Conservation (phyloP, 2,329 filamentous ascomycete genomes). For the Stromatinia cepivora region DNA sequence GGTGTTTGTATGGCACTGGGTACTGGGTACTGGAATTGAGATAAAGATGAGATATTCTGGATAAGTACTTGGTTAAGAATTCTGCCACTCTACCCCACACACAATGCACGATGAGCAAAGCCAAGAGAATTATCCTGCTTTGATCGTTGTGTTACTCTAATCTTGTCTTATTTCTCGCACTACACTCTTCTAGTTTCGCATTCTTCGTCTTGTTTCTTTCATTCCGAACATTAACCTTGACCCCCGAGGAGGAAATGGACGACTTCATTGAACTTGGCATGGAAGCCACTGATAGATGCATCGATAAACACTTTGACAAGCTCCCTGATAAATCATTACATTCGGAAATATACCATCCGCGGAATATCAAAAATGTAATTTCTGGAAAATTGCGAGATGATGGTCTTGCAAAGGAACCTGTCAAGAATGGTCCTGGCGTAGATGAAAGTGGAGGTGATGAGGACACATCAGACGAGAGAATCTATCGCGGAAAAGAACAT, state of each 20-base stretch:
- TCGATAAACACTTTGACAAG: constrained; percentile 29
- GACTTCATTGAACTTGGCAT: not conserved
- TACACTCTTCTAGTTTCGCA: not conserved
- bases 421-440: not conserved
- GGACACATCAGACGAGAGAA: not conserved
- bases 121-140: constrained; percentile 12
- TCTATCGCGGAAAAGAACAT: not conserved
- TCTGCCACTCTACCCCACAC: not conserved
- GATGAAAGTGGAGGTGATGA: not conserved
- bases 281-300: constrained; percentile 19
- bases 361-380: not conserved
- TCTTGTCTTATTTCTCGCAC: not conserved
- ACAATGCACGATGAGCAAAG: constrained; percentile 12
- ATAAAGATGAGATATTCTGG: too few species aligned
- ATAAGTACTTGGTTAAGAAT: too few species aligned
- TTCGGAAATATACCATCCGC: not conserved
- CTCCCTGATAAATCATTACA: constrained; percentile 25
- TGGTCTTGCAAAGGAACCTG: not conserved
- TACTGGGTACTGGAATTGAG: too few species aligned
- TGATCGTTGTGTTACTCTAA: not conserved
- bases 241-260: not conserved
- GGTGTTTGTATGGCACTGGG: too few species aligned
- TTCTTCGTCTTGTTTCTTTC: not conserved
- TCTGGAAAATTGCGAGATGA: not conserved
- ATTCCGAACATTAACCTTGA: not conserved